Evolutionary conservation across 2,329 filamentous ascomycete genomes (phyloP), one percentile per base, ranked within the genome.

Genomic region (Pyricularia sp.): DNA sequence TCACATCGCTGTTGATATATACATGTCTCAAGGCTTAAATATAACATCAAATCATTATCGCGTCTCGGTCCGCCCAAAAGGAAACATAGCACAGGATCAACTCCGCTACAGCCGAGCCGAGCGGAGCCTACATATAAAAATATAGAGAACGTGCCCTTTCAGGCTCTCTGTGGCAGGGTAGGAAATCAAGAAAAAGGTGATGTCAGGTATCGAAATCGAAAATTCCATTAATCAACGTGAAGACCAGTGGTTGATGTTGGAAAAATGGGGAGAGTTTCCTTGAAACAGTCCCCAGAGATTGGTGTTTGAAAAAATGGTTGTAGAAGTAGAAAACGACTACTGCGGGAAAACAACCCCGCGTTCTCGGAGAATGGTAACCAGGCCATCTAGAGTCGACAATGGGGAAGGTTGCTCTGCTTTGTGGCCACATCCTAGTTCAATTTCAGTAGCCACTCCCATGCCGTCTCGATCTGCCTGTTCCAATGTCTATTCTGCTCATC

Each of bases 401-500:
- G 35, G 35, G 31, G 19, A 40, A 7, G 35, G 19, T 44, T 44
- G 13, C 35, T 44, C 13, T 44, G 13, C 35, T 44, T 44, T 19
- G 35, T 19, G 35, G 35, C 16, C 35, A 44, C 35, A 44, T 44
- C 35, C 13, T 8, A 24, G 3, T 55, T 5, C n/a, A 1, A 28
- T 13, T 13, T 57, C 53, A 65, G 30, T 65, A 67, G n/a, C 65
- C 65, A 4, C 65, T 65, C 4, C 68, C 65, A 64, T 82, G 79
- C 60, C 83, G 77, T 70, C 83, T 77, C 30, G 82, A 81, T 66
- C 85, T 77, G 3, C 84, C 85, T 28, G 78, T 78, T n/a, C 86
- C 86, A 68, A 88, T 82, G 70, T 88, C 85, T 67, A 88, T 88
- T 62, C 79, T 79, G 70, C 82, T 85, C 80, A 93, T 83, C 75